Conservation (phyloP, 2,329 filamentous ascomycete genomes). For the Monosporascus sp. region DNA sequence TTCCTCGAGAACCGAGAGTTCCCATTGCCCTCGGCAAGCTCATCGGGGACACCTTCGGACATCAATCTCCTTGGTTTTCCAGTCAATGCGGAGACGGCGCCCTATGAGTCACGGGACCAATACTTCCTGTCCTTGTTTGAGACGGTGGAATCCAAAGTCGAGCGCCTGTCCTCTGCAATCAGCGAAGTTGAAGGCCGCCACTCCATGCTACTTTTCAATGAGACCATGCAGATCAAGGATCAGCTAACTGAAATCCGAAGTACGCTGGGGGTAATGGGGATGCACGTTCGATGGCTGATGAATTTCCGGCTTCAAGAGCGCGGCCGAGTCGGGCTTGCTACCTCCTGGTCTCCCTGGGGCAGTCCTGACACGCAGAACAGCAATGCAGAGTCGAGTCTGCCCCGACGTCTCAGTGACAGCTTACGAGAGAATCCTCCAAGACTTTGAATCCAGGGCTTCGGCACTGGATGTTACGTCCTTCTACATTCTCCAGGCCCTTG, state of each 20-base stretch:
- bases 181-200: conserved; percentile 56
- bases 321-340: conserved; percentile 18
- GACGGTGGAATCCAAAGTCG: conserved; percentile 50
- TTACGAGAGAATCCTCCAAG: conserved; percentile 26
- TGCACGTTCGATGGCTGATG: conserved; percentile 56
- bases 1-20: conserved; percentile 34
- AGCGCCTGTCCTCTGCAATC: conserved; percentile 51
- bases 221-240: conserved; percentile 56
- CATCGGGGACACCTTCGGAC: conserved; percentile 17
- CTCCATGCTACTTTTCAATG: conserved; percentile 56
- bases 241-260: conserved; percentile 56
- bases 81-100: conserved; percentile 18
- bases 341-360: conserved; percentile 17
- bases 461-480: no score
- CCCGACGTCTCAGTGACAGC: conserved; percentile 25
- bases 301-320: conserved; percentile 46
- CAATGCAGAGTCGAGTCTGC: conserved; percentile 14
- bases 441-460: conserved; percentile 11
- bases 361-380: conserved; percentile 14
- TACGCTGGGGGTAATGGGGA: conserved; percentile 52
- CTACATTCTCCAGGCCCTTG: no score
- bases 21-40: conserved; percentile 18
- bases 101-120: conserved; percentile 37
- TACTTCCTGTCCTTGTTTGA: conserved; percentile 41
- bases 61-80: conserved; percentile 20